Conservation (phyloP, 495 filamentous ascomycete genomes). For the Hypoxylon fragiforme region DNA sequence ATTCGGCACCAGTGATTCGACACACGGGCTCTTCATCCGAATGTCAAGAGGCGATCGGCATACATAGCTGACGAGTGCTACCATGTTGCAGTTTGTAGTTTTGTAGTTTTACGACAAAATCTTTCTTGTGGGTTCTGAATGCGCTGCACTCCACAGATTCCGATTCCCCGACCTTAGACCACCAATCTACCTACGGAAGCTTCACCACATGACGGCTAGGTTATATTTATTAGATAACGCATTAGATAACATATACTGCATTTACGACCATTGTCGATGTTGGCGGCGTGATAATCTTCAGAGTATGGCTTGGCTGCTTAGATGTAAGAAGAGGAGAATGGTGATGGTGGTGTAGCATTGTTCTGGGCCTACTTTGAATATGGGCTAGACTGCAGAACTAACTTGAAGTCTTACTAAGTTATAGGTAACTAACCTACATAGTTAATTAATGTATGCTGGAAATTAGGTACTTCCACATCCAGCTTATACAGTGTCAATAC, state of each 20-base stretch:
- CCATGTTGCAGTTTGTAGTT: too few species aligned
- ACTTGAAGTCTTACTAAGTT: neutral
- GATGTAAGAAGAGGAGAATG: neutral
- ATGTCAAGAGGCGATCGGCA: conserved; percentile 5
- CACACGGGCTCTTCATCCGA: neutral
- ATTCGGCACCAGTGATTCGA: too few species aligned
- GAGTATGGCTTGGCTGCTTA: conserved; percentile 1
- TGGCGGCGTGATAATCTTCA: conserved; percentile 23
- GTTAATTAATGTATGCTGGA: neutral
- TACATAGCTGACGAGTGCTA: conserved; percentile 11
- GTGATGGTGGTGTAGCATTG: conserved; percentile 9
- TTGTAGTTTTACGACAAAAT: conserved; percentile 15
- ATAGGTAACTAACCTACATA: neutral
- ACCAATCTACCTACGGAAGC: neutral
- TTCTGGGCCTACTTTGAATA: conserved; percentile 23
- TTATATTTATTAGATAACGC: conserved; percentile 19
- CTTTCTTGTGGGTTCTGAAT: conserved; percentile 11
- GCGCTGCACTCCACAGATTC: conserved; percentile 3
- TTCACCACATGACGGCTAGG: conserved; percentile 8
- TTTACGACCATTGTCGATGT: conserved; percentile 13
- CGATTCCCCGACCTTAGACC: conserved; percentile 14
- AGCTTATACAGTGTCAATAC: conserved; percentile 10
- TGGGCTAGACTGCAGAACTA: conserved; percentile 17
- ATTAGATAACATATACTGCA: conserved; percentile 19
- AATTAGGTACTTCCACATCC: conserved; percentile 4